Evolutionary conservation across 1,139 yeast genomes (phyloP), one percentile per base, ranked within the genome.

Genomic region (Candida sojae): DNA sequence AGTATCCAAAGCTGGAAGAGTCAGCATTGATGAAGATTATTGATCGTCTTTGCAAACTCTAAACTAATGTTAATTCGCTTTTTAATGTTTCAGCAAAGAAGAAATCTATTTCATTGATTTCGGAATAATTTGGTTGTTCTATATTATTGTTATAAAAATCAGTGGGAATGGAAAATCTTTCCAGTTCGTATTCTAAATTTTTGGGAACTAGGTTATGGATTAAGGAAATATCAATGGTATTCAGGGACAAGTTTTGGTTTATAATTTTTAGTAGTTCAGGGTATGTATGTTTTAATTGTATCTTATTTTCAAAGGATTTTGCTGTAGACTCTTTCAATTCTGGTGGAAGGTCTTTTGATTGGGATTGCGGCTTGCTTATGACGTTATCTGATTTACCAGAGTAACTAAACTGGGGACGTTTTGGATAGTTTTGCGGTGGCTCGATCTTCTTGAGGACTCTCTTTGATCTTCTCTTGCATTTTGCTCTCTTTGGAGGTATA

Each of bases 161-260:
- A 10, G 37, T 6, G 2, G 48, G 34, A 4, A 48, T 45, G 5
- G 30, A 53, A 42, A 67, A 66, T 30, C 62, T 39, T 28, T 51
- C 48, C 17, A 48, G 45, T 47, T 68, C 72, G 11, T 48, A 44
- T 1, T 45, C 57, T 3, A 66, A 12, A 39, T 63, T 64, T 48
- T 68, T 68, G n/a, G 61, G 58, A 4, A 66, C 43, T 6, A 68
- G 55, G 23, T 55, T 51, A 48, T 62, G 59, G 46, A 53, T 57
- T 28, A 65, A 53, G 1, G 66, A 51, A 13, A 64, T 53, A 43
- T 68, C 71, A 30, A 68, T 60, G 5, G 49, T 35, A 26, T 45
- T 43, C 26, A 33, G 35, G 38, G 47, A 46, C 21, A 56, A 55
- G 13, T 55, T 50, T 3, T 44, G 37, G 40, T 59, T 60, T 25